These are phyloP conservation scores for Pyracantha coccinea DNA, from an alignment of 331 rosid species.

Conservation along the genomic window DNA sequence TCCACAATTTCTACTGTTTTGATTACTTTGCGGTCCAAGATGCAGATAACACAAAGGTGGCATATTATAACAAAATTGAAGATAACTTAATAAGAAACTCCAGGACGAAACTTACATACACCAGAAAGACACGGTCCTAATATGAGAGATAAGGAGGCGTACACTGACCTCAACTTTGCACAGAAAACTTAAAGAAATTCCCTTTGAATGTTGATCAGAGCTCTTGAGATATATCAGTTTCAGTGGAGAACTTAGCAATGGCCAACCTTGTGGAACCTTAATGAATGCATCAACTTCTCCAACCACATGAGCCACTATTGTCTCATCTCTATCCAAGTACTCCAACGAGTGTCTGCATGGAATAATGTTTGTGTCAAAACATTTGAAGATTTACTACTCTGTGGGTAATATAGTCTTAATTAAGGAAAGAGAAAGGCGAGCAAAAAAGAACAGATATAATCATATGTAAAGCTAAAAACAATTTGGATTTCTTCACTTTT, in stretches of 20 bases:
- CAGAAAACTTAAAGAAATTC: slow-evolving; percentile 38
- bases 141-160: not conserved
- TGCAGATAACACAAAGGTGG: not conserved
- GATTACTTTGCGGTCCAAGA: too few species aligned
- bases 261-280: slow-evolving; percentile 73
- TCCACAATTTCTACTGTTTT: too few species aligned
- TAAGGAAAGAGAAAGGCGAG: not conserved
- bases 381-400: not conserved
- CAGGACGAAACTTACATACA: not conserved
- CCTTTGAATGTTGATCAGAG: slow-evolving; percentile 40
- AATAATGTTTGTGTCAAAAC: slow-evolving; percentile 1
- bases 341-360: slow-evolving; percentile 49
- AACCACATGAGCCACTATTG: slow-evolving; percentile 52
- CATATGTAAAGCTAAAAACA: not conserved
- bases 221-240: slow-evolving; percentile 50
- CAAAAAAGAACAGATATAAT: not conserved
- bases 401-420: not conserved
- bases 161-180: slow-evolving; percentile 56
- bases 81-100: not conserved
- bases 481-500: not conserved
- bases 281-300: slow-evolving; percentile 63
- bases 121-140: not conserved
- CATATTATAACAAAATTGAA: not conserved
- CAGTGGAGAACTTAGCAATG: slow-evolving; percentile 52
- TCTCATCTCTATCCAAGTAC: slow-evolving; percentile 60